Conservation (phyloP, 208 protist genomes). For the Wallacemonas collosoma region DNA sequence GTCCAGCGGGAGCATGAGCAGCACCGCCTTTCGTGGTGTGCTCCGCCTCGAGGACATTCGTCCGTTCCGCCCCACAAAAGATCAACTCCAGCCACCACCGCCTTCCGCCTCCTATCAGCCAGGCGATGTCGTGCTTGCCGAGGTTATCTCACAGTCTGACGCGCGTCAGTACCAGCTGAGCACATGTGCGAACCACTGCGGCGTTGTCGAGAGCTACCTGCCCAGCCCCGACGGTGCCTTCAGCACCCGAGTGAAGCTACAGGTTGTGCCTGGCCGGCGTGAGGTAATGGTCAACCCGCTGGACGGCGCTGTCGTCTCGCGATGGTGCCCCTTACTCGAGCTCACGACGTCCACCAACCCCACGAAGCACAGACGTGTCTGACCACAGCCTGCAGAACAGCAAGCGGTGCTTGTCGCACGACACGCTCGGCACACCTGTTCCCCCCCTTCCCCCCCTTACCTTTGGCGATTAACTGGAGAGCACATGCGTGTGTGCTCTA, state of each 20-base stretch:
- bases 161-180: constrained; percentile 79
- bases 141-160: constrained; percentile 83
- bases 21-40: constrained; percentile 56
- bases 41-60: constrained; percentile 77
- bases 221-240: constrained; percentile 9
- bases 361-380: neutral
- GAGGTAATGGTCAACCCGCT: constrained; percentile 57
- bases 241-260: constrained; percentile 29
- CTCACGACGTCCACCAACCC: neutral
- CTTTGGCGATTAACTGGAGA: neutral
- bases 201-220: constrained; percentile 55
- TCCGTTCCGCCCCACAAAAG: constrained; percentile 56
- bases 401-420: neutral
- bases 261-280: constrained; percentile 53
- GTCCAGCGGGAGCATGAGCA: neutral
- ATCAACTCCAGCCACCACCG: constrained; percentile 52
- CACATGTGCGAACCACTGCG: constrained; percentile 52
- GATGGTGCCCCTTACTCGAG: constrained; percentile 69
- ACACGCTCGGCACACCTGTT: too few species aligned
- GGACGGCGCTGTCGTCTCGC: constrained; percentile 38
- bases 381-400: neutral
- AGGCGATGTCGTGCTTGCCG: constrained; percentile 70
- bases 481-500: neutral
- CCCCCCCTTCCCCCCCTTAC: neutral
- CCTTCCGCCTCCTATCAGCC: constrained; percentile 51